These are phyloP conservation scores for Zea mays DNA, from an alignment of 176 grass and related monocot species.

Conservation along the genomic window Zm-B73-REFERENCE-NAM-5.0 NC_050103.1:103429001-103429500, in stretches of 20 bases:
- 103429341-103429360: too few species aligned
- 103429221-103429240: not conserved
- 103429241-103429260: not conserved
- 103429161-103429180: constrained; percentile 40
- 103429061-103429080: constrained; percentile 55
- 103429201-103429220: not conserved
- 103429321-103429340: too few species aligned
- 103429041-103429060: constrained; percentile 46
- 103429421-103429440: too few species aligned
- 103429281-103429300: not conserved
- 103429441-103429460: too few species aligned
- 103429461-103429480: too few species aligned
- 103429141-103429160: constrained; percentile 56
- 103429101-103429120: constrained; percentile 59
- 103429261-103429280: not conserved
- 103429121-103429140: constrained; percentile 51
- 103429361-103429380: too few species aligned
- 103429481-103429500: too few species aligned
- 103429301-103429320: not conserved
- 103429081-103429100: constrained; percentile 52
- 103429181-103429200: constrained; percentile 21
- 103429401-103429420: too few species aligned
- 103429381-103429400: too few species aligned
- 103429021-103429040: constrained; percentile 67
- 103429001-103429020: constrained; percentile 54